Base-by-base conservation (phyloP, 179 eudicot species). In the Corrigiola litoralis region DNA sequence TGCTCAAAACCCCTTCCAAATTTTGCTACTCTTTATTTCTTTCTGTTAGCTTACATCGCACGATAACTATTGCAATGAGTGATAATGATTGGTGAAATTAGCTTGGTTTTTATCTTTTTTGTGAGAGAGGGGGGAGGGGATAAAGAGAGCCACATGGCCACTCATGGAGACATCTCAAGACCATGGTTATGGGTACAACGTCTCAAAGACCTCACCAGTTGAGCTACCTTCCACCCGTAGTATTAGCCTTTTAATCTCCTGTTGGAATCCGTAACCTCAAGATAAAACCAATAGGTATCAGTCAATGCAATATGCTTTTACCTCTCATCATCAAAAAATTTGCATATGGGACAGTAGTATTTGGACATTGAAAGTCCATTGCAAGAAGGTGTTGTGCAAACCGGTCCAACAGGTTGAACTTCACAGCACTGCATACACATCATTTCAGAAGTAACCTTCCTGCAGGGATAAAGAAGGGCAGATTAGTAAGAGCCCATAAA, bases 271-370 rank as follows among this genome's bases (percentile, higher is more conserved):
- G 9, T 44, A 10, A 14, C 53, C 25, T 32, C 34, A 40, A 50
- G n/a, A 5, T 49, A 56, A 48, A 28, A 3, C 21, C 42, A 47
- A 38, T 25, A 24, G 4, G 40, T n/a, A 52, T 10, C 10, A n/a
- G 24, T 50, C 9, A 58, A 29, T 4, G 54, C 17, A 25, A 71
- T 29, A 14, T 31, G 18, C 2, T 36, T 61, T 57, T 70, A 88
- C 97, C 97, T 81, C 77, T 90, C 97, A 58, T 90, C 95, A 61
- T 90, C 97, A 67, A 90, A 90, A 73, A 90, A 88, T 68, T 90
- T 90, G 85, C 97, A 90, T 48, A 87, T 84, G 65, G 73, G 80
- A 73, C 97, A 90, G 64, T 85, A 85, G 77, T 90, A 85, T 58
- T 88, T 86, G 38, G 97, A 84, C 97, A 90, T 88, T 18, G 63